Percentiles rank a stretch among this genome's conserved stretches.
These are phyloP conservation scores for Cyanodermella asteris DNA, from an alignment of 2,329 filamentous ascomycete species.

Conservation along the genomic window DNA sequence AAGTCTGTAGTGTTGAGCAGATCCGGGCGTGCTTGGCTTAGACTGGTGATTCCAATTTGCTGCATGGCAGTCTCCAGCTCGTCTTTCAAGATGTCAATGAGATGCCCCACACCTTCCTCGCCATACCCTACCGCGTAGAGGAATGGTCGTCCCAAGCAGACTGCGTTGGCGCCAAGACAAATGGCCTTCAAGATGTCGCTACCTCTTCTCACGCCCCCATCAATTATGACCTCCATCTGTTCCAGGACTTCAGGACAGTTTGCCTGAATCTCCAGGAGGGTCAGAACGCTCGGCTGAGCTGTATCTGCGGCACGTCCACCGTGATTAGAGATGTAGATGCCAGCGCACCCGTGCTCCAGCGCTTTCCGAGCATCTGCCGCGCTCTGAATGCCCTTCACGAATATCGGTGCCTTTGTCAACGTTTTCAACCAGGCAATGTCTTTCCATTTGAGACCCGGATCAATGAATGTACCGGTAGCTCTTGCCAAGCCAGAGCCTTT, in stretches of 20 bases:
- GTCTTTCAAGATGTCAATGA: slow-evolving; percentile 28
- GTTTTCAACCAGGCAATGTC: slow-evolving; percentile 31
- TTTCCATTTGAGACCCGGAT: slow-evolving; percentile 29
- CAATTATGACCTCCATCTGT: slow-evolving; percentile 29
- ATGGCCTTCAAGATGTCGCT: slow-evolving; percentile 33
- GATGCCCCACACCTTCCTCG: slow-evolving; percentile 30
- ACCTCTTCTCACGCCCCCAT: slow-evolving; percentile 31
- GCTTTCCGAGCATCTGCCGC: slow-evolving; percentile 32
- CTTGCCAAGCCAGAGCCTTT: slow-evolving; percentile 31
- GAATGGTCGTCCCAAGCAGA: slow-evolving; percentile 31
- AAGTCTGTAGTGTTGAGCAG: slow-evolving; percentile 26
- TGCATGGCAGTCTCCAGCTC: slow-evolving; percentile 28
- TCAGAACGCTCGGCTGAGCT: slow-evolving; percentile 26
- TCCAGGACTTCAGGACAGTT: slow-evolving; percentile 28
- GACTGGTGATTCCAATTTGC: slow-evolving; percentile 22
- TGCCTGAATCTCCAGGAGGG: slow-evolving; percentile 29
- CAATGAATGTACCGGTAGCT: slow-evolving; percentile 30
- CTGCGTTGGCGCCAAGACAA: slow-evolving; percentile 30
- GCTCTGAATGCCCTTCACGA: slow-evolving; percentile 34
- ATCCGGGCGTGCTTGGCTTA: slow-evolving; percentile 21
- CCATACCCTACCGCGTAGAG: slow-evolving; percentile 32
- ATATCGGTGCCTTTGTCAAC: slow-evolving; percentile 27
- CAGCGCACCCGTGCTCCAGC: slow-evolving; percentile 27
- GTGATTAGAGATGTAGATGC: slow-evolving; percentile 36
- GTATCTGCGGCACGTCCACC: slow-evolving; percentile 35